These are phyloP conservation scores for Vitis hybrid DNA, from an alignment of 177 flowering plant species.

Conservation along the genomic window DNA sequence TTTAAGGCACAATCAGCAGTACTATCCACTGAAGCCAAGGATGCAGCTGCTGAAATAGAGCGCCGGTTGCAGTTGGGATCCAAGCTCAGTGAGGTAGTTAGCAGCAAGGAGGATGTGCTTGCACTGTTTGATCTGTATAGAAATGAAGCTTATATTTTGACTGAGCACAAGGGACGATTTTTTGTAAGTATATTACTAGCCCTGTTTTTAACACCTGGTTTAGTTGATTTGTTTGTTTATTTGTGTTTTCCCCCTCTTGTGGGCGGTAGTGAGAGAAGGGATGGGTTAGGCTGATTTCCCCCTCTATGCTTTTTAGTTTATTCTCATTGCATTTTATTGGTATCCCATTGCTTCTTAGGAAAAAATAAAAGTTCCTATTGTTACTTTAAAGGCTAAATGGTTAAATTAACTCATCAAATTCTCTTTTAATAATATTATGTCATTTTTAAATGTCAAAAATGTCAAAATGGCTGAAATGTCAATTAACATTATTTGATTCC, in stretches of 20 bases:
- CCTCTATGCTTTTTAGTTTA: too few species aligned
- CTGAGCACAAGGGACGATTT: conserved; percentile 68
- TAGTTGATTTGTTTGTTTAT: not conserved
- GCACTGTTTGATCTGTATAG: conserved; percentile 72
- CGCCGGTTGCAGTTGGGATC: conserved; percentile 70
- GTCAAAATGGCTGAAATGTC: too few species aligned
- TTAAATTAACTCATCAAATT: too few species aligned
- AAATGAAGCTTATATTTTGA: conserved; percentile 72
- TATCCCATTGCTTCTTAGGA: too few species aligned
- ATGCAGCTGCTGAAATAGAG: conserved; percentile 79
- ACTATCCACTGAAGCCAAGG: conserved; percentile 74
- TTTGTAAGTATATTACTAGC: conserved; percentile 58
- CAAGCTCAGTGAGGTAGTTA: conserved; percentile 69
- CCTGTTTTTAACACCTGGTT: not conserved
- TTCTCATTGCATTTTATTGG: too few species aligned
- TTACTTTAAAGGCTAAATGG: too few species aligned
- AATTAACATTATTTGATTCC: too few species aligned
- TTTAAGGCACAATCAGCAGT: conserved; percentile 40
- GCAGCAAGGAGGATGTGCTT: conserved; percentile 59
- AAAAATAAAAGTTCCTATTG: too few species aligned
- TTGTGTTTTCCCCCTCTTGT: not conserved
- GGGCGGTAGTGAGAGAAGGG: not conserved
- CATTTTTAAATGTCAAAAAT: too few species aligned
- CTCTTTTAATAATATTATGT: too few species aligned
- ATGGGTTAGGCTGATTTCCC: too few species aligned